Percentiles rank a stretch among this genome's conserved stretches.
Conservation (phyloP, 2,329 filamentous ascomycete genomes). For the Thielaviopsis euricoi region DNA sequence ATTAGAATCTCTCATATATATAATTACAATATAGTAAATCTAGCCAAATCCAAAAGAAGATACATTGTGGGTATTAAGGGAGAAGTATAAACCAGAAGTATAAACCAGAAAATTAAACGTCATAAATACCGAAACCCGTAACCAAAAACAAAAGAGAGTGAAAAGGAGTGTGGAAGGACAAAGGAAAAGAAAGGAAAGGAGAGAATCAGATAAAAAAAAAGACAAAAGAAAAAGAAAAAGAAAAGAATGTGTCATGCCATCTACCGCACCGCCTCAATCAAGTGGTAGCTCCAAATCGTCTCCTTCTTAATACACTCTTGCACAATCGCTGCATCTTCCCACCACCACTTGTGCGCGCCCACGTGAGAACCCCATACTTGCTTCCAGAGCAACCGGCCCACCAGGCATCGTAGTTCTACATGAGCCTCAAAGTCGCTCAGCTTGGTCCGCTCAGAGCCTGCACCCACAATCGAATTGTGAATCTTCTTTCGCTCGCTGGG, state of each 20-base stretch:
- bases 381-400: constrained; percentile 42
- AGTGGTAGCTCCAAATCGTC: constrained; percentile 42
- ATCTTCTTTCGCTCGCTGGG: constrained; percentile 15
- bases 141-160: background rate
- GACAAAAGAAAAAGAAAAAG: constrained; percentile 1
- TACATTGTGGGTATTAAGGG: too few species aligned
- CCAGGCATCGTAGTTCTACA: constrained; percentile 32
- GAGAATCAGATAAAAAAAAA: background rate
- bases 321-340: constrained; percentile 38
- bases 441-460: background rate
- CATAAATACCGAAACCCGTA: background rate
- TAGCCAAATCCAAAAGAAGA: background rate
- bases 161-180: background rate
- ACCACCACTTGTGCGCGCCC: constrained; percentile 39
- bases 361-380: constrained; percentile 42
- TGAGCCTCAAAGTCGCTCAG: constrained; percentile 20
- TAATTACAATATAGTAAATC: too few species aligned
- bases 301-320: constrained; percentile 36
- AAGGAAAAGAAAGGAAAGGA: constrained; percentile 1
- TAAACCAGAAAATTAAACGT: background rate
- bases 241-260: background rate
- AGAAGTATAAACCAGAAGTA: too few species aligned
- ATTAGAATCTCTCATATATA: background rate
- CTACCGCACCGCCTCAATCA: constrained; percentile 34
- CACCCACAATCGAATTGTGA: background rate